Evolutionary conservation across 306 rosid species (phyloP), one percentile per base, ranked within the genome.

Genomic region (Abrus pulchellus): DNA sequence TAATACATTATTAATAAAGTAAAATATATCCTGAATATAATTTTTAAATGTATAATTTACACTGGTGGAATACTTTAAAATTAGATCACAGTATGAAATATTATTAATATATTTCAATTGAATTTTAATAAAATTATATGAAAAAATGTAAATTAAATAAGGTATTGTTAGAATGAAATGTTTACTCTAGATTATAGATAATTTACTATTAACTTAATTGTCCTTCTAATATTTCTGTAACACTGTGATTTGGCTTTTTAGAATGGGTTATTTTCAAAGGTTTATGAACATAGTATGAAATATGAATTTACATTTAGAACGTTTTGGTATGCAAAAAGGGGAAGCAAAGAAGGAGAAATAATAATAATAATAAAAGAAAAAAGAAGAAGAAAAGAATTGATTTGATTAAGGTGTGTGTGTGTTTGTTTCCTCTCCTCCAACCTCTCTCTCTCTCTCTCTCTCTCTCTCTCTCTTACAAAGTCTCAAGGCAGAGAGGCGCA

Each of bases 351-450:
- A 56, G 36, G 30, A 36, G 34, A 8, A 4, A 77, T 47, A 10
- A 29, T 9, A 68, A 68, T 36, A 47, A 44, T 43, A 27, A 32
- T 2, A 43, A 74, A 29, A 11, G 0, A 44, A 76, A 45, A 45
- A 32, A 9, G 0, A 6, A 34, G 30, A 34, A 8, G 32, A 36
- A 49, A 48, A 61, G 10, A 74, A 33, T 34, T 20, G 0, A 65
- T 77, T 5, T 59, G 71, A 80, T 72, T 32, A 72, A 72, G 73
- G 61, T 65, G 69, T 66, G n/a, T n/a, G n/a, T 36, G 43, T 52
- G 38, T 41, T 80, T 80, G 80, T 81, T 81, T 74, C 80, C 81
- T 47, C 38, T 70, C 78, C 32, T 75, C 41, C 72, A 82, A 82
- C 70, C 69, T 30, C 67, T 38, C 48, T 72, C 77, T 54, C 48